Evolutionary conservation across 2,329 filamentous ascomycete genomes (phyloP), one percentile per base, ranked within the genome.

Genomic region (Ophiocordyceps polyrhachis-furcata): DNA sequence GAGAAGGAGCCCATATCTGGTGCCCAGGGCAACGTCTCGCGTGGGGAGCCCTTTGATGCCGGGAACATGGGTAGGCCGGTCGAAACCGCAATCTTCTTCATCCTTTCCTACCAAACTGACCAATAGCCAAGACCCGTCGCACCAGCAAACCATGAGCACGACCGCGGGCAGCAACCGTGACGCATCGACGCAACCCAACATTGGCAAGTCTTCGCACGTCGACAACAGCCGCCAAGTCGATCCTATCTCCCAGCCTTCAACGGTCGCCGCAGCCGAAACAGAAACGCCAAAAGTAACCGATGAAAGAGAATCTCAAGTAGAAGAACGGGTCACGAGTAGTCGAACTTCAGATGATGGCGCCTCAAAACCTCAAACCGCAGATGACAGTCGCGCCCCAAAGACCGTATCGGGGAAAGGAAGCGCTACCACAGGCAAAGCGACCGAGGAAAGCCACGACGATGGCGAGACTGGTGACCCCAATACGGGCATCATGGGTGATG

Each of bases 21-120:
- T 20, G 65, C 75, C 44, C 65, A 70, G 46, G 85, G 85, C 37
- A 66, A 80, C 56, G 81, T 82, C 5, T 70, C 71, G 21, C 69
- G 68, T 40, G 75, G 73, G 13, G 79, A 89, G 58, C 85, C 85
- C 0, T 93, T 79, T 53, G 85, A 91, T 56, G 76, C 76, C 47
- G 85, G 85, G 43, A 91, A 91, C 58, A 63, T 74, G n/a, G 70
- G 75, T 66, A 71, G 40, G 56, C 8, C n/a, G 25, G 8, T 8
- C 15, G 21, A 11, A 20, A 19, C 3, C 25, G 2, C 8, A 2
- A n/a, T n/a, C n/a, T n/a, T n/a, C n/a, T n/a, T n/a, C n/a, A 3
- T 19, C 1, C 11, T 11, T 8, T 19, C 13, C n/a, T 17, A 9
- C 20, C 28, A 12, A 37, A 40, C 44, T 45, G 21, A 45, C 40